Percentiles rank a stretch among this genome's conserved stretches.
These are phyloP conservation scores for Letharia lupina DNA, from an alignment of 495 filamentous ascomycete genomes.

Conservation along the genomic window DNA sequence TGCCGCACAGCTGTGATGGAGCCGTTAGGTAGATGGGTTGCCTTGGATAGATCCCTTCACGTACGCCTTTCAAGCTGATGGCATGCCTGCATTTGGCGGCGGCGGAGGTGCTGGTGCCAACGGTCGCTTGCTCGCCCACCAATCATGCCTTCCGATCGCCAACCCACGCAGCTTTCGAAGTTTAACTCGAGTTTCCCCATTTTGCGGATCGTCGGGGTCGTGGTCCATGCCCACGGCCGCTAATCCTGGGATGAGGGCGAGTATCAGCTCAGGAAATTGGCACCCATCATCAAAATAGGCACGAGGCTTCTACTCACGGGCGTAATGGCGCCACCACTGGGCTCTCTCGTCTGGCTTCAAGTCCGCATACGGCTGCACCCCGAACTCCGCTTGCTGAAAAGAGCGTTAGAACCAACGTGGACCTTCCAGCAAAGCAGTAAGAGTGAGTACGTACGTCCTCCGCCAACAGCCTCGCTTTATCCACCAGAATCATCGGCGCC, in stretches of 20 bases:
- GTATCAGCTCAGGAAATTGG: no score
- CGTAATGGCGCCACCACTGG: background rate
- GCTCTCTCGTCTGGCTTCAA: background rate
- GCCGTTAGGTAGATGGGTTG: background rate
- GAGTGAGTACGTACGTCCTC: background rate
- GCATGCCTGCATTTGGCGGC: background rate
- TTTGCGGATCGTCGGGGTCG: background rate
- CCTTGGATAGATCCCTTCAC: background rate
- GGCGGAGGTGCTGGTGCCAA: background rate
- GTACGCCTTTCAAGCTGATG: background rate
- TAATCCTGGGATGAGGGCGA: no score
- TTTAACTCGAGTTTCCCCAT: fast-evolving
- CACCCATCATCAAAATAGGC: no score
- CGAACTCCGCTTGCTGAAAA: background rate
- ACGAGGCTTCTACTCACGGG: background rate
- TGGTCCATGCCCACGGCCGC: background rate
- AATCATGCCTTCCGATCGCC: background rate
- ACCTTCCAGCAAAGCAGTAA: no score
- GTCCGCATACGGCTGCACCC: background rate
- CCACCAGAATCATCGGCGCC: background rate
- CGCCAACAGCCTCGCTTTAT: background rate
- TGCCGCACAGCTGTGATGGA: background rate
- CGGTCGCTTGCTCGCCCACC: background rate
- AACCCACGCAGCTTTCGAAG: background rate
- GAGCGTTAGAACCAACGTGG: background rate